Percentiles rank a stretch among this genome's conserved stretches.
Conservation (phyloP, 768 basidiomycete species). For the Termitomyces sp. region DNA sequence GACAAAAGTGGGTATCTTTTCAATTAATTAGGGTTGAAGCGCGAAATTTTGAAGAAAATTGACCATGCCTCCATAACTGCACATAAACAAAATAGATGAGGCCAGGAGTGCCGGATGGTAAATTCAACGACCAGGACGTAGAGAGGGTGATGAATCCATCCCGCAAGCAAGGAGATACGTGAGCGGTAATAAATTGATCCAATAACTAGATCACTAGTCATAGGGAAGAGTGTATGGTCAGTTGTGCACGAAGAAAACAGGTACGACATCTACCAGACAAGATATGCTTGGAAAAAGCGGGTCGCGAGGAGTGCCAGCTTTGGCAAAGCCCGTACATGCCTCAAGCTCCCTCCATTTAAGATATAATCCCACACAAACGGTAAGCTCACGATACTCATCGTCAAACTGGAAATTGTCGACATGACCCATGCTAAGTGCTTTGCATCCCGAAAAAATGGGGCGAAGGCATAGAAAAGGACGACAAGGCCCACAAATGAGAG, state of each 20-base stretch:
- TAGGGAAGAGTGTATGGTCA: not conserved
- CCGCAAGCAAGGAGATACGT: conserved; percentile 23
- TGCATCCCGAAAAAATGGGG: not conserved
- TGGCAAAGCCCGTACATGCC: conserved; percentile 4
- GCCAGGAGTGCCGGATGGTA: conserved; percentile 3
- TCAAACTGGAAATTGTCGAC: conserved; percentile 16
- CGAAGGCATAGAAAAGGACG: not conserved
- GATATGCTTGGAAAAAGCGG: conserved; percentile 13
- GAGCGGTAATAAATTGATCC: conserved; percentile 46
- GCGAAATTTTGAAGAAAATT: not conserved
- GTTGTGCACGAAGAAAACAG: not conserved
- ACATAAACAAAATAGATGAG: conserved; percentile 43
- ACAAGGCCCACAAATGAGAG: not conserved
- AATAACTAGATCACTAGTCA: conserved; percentile 40
- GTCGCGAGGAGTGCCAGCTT: not conserved
- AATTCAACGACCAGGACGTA: conserved; percentile 26
- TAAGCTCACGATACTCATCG: conserved; percentile 6
- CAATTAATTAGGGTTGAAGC: conserved; percentile 27
- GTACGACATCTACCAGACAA: not conserved
- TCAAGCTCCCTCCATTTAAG: conserved; percentile 4
- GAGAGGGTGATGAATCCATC: conserved; percentile 16
- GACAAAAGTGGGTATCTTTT: conserved; percentile 52
- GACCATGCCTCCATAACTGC: conserved; percentile 47
- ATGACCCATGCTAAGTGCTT: conserved; percentile 18
- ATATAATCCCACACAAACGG: conserved; percentile 9